These are phyloP conservation scores for Gymnopilus dilepis DNA, from an alignment of 768 basidiomycete species.

Conservation along the genomic window DNA sequence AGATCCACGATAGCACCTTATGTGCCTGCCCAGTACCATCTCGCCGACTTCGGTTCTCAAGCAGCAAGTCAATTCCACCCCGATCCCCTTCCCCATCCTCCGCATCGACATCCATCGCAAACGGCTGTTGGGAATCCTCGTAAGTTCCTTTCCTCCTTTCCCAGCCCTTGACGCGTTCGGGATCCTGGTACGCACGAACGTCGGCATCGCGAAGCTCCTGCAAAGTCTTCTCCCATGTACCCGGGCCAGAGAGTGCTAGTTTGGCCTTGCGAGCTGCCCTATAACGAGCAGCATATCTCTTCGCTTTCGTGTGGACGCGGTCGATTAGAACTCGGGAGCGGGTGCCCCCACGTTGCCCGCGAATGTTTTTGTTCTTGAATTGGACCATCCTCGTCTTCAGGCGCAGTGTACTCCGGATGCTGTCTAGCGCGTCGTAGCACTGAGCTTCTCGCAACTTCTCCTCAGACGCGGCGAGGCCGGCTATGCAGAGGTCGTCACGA, in stretches of 20 bases:
- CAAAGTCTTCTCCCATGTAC: conserved; percentile 15
- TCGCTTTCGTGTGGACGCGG: conserved; percentile 1
- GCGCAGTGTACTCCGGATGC: not conserved
- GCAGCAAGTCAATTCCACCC: not conserved
- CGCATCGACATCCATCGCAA: not conserved
- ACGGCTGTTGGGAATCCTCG: not conserved
- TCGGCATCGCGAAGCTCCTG: conserved; percentile 12
- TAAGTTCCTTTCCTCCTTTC: no score
- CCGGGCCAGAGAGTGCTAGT: conserved; percentile 11
- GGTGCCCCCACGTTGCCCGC: conserved; percentile 12
- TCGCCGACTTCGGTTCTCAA: not conserved
- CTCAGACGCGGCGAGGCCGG: not conserved
- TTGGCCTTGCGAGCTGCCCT: conserved; percentile 12
- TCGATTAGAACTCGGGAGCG: conserved; percentile 11
- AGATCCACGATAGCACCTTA: conserved; percentile 19
- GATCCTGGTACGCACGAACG: not conserved
- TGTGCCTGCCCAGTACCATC: conserved; percentile 22
- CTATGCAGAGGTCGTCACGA: no score
- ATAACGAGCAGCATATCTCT: conserved; percentile 2
- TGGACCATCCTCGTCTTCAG: not conserved
- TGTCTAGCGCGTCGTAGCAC: conserved; percentile 1
- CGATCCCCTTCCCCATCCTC: no score
- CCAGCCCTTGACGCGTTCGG: no score
- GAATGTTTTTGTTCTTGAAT: no score
- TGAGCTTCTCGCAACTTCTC: conserved; percentile 6